Conservation (phyloP, 257 asterid genomes). For the Ligustrum vulgare region DNA sequence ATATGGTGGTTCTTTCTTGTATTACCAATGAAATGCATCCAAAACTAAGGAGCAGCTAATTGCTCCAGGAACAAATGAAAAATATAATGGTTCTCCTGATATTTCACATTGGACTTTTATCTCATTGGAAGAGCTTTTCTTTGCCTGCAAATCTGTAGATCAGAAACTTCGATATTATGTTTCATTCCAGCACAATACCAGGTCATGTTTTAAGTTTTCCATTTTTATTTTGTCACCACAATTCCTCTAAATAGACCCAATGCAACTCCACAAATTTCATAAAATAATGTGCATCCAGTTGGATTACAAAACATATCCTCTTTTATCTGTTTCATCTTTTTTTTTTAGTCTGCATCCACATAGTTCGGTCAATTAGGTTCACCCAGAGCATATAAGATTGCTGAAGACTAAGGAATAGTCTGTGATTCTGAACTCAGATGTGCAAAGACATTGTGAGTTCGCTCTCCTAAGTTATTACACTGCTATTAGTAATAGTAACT, state of each 20-base stretch:
- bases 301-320: neutral
- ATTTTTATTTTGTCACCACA: neutral
- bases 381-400: neutral
- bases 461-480: neutral
- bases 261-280: neutral
- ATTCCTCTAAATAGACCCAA: neutral
- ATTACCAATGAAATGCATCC: neutral
- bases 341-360: constrained; percentile 1
- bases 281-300: neutral
- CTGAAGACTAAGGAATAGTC: neutral
- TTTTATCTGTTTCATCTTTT: neutral
- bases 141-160: neutral
- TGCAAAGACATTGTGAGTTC: neutral
- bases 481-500: neutral
- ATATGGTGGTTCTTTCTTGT: neutral
- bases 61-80: neutral
- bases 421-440: neutral
- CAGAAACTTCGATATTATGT: neutral
- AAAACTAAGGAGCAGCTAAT: neutral
- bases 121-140: neutral
- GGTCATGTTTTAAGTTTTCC: neutral
- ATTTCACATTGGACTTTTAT: neutral
- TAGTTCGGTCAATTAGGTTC: neutral
- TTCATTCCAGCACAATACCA: neutral
- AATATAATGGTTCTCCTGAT: neutral